Base-by-base conservation (phyloP, 108 stramenopile species). In the Parietichytrium sp. region DNA sequence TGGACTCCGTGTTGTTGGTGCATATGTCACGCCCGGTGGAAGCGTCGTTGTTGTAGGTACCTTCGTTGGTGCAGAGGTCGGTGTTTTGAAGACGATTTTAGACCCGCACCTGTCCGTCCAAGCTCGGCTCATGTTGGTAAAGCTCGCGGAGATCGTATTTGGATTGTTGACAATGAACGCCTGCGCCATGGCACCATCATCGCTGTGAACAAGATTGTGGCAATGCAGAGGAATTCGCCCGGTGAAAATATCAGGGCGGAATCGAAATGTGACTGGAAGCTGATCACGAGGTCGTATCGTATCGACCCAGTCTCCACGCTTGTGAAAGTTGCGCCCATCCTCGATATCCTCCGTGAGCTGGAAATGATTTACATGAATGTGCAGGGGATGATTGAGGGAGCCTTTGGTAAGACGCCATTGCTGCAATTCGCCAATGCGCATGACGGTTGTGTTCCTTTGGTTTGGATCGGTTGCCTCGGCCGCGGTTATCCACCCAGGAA, bases 151-250 rank as follows among this genome's bases (percentile, higher is more conserved):
- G 1, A n/a, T 7, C 36, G 45, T 33, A 42, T 72, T 72, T 42
- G 61, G 61, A 42, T 72, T 72, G 23, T 72, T 23, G 20, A 72
- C 45, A 25, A 72, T 27, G 61, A 45, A 72, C 33, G 61, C 61
- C 42, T 72, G 61, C 38, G 61, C 61, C 42, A 45, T 72, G 38
- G 61, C 61, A 12, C 61, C 61, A 10, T 72, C 61, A 25, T 72
- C 61, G n/a, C 38, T 45, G 42, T 72, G 61, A 1, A 45, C 61
- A 33, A 72, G n/a, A 20, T 72, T 72, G 20, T 72, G 61, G 33
- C 61, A 72, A 45, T 72, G 61, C 10, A 72, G 61, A 0, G 61
- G 38, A 27, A 72, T 38, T 16, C 61, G 61, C 16, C 61, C 61
- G 6, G 45, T 33, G 33, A 72, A 72, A 25, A 42, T 72, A 38